phyloP scores from a whole-genome alignment of 805 yeast species.

The Schwanniomyces sp. region DNA sequence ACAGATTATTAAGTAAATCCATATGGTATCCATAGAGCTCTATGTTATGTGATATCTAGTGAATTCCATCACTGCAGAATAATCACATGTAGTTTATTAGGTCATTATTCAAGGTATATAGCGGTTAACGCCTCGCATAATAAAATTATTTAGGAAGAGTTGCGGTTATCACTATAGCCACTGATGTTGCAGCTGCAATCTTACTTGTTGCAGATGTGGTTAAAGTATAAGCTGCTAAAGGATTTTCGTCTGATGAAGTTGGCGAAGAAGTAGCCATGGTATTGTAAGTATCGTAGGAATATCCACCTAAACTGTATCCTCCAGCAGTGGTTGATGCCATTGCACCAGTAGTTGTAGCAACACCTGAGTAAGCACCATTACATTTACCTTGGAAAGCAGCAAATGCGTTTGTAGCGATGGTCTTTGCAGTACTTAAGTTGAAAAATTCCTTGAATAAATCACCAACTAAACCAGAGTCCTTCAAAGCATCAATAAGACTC shows the following conservation, averaged over 20 bases:
- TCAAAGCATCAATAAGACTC: slow-evolving; percentile 29
- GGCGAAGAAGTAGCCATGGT: slow-evolving; percentile 3
- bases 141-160: neutral
- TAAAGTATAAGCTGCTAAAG: neutral
- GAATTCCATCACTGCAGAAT: neutral
- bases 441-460: slow-evolving; percentile 34
- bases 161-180: neutral
- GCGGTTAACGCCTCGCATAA: too few species aligned
- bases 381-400: slow-evolving; percentile 38
- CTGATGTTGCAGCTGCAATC: neutral
- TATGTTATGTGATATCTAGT: neutral
- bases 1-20: neutral
- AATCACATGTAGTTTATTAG: too few species aligned
- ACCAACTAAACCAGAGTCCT: slow-evolving; percentile 30
- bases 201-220: neutral
- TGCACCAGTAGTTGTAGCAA: slow-evolving; percentile 12
- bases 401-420: slow-evolving; percentile 35
- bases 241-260: slow-evolving; percentile 4
- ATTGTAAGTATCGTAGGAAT: slow-evolving; percentile 5
- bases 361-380: slow-evolving; percentile 7
- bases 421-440: slow-evolving; percentile 29
- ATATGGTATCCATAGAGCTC: neutral
- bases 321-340: neutral
- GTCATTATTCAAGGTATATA: too few species aligned
- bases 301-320: neutral